phyloP scores from a whole-genome alignment of 306 rosid genomes.

The Senna tora region DNA sequence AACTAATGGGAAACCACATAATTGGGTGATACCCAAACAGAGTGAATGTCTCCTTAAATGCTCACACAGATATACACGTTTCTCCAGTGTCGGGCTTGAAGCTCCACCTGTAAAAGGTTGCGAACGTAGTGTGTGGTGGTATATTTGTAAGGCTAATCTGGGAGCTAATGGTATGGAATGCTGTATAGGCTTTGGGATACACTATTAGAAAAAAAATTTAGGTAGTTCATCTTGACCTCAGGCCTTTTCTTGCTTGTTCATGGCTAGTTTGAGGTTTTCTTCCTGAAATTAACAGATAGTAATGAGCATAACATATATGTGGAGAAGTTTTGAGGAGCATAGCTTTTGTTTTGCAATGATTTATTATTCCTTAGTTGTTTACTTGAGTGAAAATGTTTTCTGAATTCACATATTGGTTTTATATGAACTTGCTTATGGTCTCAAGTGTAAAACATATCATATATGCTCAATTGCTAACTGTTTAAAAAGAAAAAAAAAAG shows the following conservation, averaged over 20 bases:
- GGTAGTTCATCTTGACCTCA: neutral
- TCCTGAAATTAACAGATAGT: neutral
- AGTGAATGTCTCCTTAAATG: too few species aligned
- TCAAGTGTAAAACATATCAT: conserved; percentile 12
- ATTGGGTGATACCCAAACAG: too few species aligned
- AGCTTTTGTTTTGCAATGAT: neutral
- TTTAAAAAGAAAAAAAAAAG: neutral
- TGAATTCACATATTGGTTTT: neutral
- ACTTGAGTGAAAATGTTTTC: neutral
- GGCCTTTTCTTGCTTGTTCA: neutral
- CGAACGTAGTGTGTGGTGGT: neutral
- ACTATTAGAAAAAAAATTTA: neutral
- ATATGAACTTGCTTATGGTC: neutral
- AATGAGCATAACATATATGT: neutral
- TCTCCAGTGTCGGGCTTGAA: too few species aligned
- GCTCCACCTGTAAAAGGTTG: neutral
- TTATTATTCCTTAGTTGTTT: neutral
- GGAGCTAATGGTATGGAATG: neutral
- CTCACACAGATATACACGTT: too few species aligned
- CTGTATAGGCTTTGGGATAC: conserved; percentile 7
- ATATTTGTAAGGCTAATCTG: neutral
- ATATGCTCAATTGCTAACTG: neutral
- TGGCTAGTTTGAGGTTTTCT: conserved; percentile 5
- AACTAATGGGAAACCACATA: too few species aligned
- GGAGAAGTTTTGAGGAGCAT: neutral